phyloP scores from a whole-genome alignment of 495 filamentous ascomycete species.

The Trichoderma erinaceum region DNA sequence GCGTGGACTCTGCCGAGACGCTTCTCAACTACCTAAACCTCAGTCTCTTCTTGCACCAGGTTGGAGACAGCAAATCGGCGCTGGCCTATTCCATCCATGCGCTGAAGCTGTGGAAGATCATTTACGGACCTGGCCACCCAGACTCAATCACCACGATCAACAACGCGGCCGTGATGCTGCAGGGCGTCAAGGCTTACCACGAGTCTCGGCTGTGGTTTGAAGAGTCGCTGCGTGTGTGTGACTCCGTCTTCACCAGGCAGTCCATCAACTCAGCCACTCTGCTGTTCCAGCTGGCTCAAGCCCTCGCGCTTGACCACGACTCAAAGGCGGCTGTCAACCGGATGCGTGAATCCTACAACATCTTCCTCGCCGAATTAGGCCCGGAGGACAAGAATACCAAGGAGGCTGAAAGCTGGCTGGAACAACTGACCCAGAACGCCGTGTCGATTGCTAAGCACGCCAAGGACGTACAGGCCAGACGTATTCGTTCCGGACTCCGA shows the following conservation, averaged over 20 bases:
- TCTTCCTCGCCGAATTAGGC: constrained; percentile 81
- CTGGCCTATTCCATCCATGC: constrained; percentile 85
- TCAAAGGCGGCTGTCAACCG: constrained; percentile 79
- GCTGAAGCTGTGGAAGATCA: constrained; percentile 92
- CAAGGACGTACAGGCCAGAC: constrained; percentile 72
- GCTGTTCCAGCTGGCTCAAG: constrained; percentile 93
- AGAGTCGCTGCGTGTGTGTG: constrained; percentile 77
- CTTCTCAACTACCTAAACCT: constrained; percentile 93
- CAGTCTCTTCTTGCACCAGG: constrained; percentile 89
- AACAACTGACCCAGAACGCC: constrained; percentile 89
- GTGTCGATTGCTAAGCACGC: constrained; percentile 88
- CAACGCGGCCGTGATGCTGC: constrained; percentile 98
- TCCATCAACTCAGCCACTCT: constrained; percentile 93
- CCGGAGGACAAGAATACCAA: constrained; percentile 90
- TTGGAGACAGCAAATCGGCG: constrained; percentile 76
- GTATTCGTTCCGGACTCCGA: constrained; percentile 48
- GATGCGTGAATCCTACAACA: constrained; percentile 94
- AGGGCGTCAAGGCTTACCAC: constrained; percentile 82
- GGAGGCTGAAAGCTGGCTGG: constrained; percentile 90
- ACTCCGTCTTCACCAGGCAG: constrained; percentile 76
- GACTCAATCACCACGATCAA: constrained; percentile 98
- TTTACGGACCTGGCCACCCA: constrained; percentile 88
- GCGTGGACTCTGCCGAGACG: constrained; percentile 89
- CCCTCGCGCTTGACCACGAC: constrained; percentile 86
- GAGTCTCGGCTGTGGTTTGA: constrained; percentile 97